Conservation (phyloP, 768 basidiomycete species). For the Mycena venus region DNA sequence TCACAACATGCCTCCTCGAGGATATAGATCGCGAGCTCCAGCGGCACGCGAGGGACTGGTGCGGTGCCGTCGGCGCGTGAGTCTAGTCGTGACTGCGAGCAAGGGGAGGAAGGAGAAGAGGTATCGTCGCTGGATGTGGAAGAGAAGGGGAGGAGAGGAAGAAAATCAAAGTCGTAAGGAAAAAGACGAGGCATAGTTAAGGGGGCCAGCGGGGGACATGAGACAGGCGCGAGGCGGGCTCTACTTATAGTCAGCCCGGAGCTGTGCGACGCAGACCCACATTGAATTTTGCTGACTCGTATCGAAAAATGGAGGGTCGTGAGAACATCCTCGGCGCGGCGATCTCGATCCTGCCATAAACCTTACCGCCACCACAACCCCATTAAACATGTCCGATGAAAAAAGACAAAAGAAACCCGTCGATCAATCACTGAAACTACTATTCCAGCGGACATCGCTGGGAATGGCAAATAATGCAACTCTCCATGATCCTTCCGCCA, state of each 20-base stretch:
- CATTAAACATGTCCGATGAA: neutral
- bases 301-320: neutral
- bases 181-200: slow-evolving; percentile 3
- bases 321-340: slow-evolving; percentile 7
- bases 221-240: neutral
- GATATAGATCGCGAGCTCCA: slow-evolving; percentile 74
- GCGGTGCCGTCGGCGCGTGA: slow-evolving; percentile 28
- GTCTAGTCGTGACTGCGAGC: neutral
- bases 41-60: slow-evolving; percentile 57
- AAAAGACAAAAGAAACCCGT: neutral
- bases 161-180: neutral
- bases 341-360: slow-evolving; percentile 19
- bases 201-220: neutral
- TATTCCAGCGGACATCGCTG: neutral
- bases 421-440: neutral
- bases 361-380: neutral
- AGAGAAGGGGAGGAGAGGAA: neutral
- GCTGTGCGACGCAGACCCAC: neutral
- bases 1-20: slow-evolving; percentile 67
- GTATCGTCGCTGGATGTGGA: neutral
- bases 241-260: neutral
- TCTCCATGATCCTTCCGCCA: too few species aligned
- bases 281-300: too few species aligned
- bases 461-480: too few species aligned
- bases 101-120: slow-evolving; percentile 2